Evolutionary conservation across 1,284 basidiomycete genomes (phyloP), one percentile per base, ranked within the genome.

Genomic region (Xerocomus amazonicus): DNA sequence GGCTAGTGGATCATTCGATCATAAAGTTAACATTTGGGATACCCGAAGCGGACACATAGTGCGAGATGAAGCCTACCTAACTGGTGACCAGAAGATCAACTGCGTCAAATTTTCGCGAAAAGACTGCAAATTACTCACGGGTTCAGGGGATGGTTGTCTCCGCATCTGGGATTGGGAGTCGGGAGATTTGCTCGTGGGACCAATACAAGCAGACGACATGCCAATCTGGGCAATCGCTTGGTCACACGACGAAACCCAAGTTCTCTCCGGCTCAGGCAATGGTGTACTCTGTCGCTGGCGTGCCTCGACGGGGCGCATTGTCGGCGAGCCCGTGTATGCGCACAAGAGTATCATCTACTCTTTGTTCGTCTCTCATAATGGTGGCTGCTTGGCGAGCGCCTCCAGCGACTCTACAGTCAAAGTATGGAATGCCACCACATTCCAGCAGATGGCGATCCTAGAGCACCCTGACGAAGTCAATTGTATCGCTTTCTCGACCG

Each of bases 1-100:
- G 31, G 58, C 47, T 7, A 62, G 63, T 38, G 64, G 64, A 59
- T 62, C 64, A 39, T 67, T 67, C 51, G 61, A 62, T 65, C 62
- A 67, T 58, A 62, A 55, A 16, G 43, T 62, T 31, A 65, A 63
- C 58, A 12, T 62, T 34, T 62, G 61, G 61, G 55, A 66, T 49
- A 63, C 61, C 56, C 43, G 52, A 61, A 63, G 46, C 31, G 62
- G 63, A 45, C 47, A 43, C 44, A 39, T 65, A 45, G 52, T 62
- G 44, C 48, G 54, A 50, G 51, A 65, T 45, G 51, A 67, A 47
- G 39, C 48, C 32, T 50, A 35, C 50, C 56, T 67, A 29, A 57
- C 41, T 13, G 64, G 56, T 13, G 62, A 66, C 34, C 36, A 48
- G 47, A 6, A 52, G 56, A 67, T 62, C 56, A 67, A 59, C 52